phyloP scores from a whole-genome alignment of 495 filamentous ascomycete species.

The Xylaria castorea region DNA sequence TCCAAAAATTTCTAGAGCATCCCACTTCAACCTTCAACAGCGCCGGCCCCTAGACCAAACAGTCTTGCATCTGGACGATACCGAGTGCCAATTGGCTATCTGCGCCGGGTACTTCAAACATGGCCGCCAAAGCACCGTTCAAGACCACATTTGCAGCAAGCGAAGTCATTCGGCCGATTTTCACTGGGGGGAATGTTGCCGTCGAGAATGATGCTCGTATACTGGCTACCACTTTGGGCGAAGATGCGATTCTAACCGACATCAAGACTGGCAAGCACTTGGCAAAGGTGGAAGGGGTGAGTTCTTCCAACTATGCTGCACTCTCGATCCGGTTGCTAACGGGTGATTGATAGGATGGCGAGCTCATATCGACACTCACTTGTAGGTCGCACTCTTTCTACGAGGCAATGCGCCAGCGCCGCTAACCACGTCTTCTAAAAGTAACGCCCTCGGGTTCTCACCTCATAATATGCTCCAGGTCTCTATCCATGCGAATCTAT shows the following conservation, averaged over 20 bases:
- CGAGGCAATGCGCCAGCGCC: conserved; percentile 20
- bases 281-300: conserved; percentile 85
- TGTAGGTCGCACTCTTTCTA: conserved; percentile 55
- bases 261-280: conserved; percentile 82
- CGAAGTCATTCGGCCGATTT: conserved; percentile 87
- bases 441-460: conserved; percentile 89
- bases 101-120: conserved; percentile 30
- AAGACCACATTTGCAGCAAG: conserved; percentile 87
- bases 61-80: not conserved
- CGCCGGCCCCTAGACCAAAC: not conserved
- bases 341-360: conserved; percentile 73
- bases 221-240: conserved; percentile 83
- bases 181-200: conserved; percentile 87
- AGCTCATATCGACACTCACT: conserved; percentile 84
- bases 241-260: conserved; percentile 89
- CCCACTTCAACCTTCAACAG: conserved; percentile 15
- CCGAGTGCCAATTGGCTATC: conserved; percentile 9
- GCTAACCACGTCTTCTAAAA: conserved; percentile 40
- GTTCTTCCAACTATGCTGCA: conserved; percentile 36
- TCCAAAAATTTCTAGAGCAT: conserved; percentile 39
- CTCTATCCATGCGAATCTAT: conserved; percentile 92
- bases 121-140: conserved; percentile 58
- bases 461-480: conserved; percentile 88
- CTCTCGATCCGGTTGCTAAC: not conserved
- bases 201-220: conserved; percentile 82